Percentiles rank a stretch among this genome's conserved stretches.
These are phyloP conservation scores for Apodospora peruviana DNA, from an alignment of 495 filamentous ascomycete species.

Conservation along the genomic window DNA sequence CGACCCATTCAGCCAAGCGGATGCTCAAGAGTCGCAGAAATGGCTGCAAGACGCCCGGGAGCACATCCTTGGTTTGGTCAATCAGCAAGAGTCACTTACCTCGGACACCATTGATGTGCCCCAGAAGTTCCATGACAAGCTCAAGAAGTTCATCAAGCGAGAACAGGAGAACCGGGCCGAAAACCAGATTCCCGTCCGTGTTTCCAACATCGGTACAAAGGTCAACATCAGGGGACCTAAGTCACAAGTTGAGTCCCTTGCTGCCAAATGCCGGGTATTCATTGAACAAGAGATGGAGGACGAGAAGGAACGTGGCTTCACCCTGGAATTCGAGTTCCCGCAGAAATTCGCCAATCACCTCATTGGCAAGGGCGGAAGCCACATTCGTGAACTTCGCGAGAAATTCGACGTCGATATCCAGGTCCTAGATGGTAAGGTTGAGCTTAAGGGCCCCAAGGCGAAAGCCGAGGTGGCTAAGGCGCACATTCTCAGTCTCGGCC, in stretches of 20 bases:
- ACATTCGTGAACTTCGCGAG: conserved; percentile 91
- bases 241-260: conserved; percentile 62
- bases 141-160: conserved; percentile 66
- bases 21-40: conserved; percentile 41
- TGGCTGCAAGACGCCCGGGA: conserved; percentile 66
- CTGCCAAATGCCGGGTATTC: conserved; percentile 65
- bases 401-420: conserved; percentile 98
- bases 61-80: conserved; percentile 64
- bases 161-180: conserved; percentile 63
- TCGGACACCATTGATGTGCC: conserved; percentile 62
- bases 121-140: conserved; percentile 71
- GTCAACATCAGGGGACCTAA: conserved; percentile 74
- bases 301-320: conserved; percentile 82
- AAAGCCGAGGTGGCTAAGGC: conserved; percentile 75
- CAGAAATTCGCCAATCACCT: conserved; percentile 90
- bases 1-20: conserved; percentile 35
- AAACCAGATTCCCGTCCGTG: conserved; percentile 67
- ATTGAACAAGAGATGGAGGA: conserved; percentile 79
- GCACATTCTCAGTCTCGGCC: conserved; percentile 68
- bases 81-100: conserved; percentile 63
- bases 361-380: conserved; percentile 87
- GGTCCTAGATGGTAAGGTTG: conserved; percentile 66
- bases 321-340: conserved; percentile 81
- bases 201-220: conserved; percentile 48
- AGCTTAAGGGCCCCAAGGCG: conserved; percentile 54